A percentile compares a stretch with the other conserved stretches of the same genome.
Evolutionary conservation across 768 basidiomycete species (phyloP).

Genomic region (Lactifluus piperatus): DNA sequence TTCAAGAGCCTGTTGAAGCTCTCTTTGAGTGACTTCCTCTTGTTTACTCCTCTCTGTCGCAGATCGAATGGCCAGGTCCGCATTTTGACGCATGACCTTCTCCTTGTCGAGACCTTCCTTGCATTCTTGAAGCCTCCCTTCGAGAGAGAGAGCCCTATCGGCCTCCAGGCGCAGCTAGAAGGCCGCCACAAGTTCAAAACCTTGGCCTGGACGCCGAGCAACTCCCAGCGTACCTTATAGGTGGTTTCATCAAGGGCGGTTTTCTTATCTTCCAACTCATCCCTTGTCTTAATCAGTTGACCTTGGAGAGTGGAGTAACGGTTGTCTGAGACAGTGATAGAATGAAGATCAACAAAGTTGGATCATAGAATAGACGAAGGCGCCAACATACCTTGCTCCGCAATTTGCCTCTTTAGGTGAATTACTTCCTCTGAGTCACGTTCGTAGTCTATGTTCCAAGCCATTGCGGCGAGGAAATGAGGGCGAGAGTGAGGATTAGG

Average conservation of each 20-base stretch:
- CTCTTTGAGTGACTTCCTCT: slow-evolving; percentile 11
- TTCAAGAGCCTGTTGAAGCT: slow-evolving; percentile 18
- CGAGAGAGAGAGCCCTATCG: slow-evolving; percentile 14
- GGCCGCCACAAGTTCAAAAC: neutral
- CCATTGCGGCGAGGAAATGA: slow-evolving; percentile 9
- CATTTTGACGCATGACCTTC: slow-evolving; percentile 16
- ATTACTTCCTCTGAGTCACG: slow-evolving; percentile 18
- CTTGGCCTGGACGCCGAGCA: neutral
- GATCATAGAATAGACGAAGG: neutral
- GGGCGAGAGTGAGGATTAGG: neutral
- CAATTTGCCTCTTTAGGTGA: slow-evolving; percentile 18
- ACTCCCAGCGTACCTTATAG: slow-evolving; percentile 6
- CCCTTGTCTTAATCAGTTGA: slow-evolving; percentile 13
- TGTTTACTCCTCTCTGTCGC: slow-evolving; percentile 11
- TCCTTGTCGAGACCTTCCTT: slow-evolving; percentile 14
- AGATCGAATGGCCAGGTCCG: slow-evolving; percentile 7
- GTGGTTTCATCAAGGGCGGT: slow-evolving; percentile 15
- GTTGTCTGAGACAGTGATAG: slow-evolving; percentile 8
- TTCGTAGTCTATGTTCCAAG: slow-evolving; percentile 19
- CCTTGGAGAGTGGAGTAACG: slow-evolving; percentile 14
- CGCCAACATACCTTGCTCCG: slow-evolving; percentile 16
- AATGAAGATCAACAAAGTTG: neutral
- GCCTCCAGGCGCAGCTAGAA: slow-evolving; percentile 16
- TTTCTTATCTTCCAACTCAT: slow-evolving; percentile 15
- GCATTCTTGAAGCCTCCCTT: slow-evolving; percentile 12